Evolutionary conservation across 1,284 basidiomycete species (phyloP), one percentile per base, ranked within the genome.

Genomic region (Wolfiporia cocos): DNA sequence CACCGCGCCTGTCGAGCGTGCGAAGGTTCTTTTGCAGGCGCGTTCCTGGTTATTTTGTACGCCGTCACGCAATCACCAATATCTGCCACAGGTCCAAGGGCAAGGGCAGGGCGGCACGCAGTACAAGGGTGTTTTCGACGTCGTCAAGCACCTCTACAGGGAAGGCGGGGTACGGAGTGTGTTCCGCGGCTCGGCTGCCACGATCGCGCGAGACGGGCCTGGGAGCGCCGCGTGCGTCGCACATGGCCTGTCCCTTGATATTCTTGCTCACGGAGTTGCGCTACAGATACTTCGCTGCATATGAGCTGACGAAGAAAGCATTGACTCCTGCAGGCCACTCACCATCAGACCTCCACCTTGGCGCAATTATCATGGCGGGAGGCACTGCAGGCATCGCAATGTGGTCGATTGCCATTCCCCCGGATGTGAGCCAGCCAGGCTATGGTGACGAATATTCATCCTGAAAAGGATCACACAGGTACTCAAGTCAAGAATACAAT

Each of bases 341-440:
- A 10, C 73, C 89, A 3, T 76, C 82, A 26, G 82, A 96, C 43
- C 74, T 99, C 48, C 91, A 94, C 58, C 73, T 99, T 29, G 73
- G 86, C 34, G 87, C 90, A 22, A 81, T 99, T 57, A 86, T 98
- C 56, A 58, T 94, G 41, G 92, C 96, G 34, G 96, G 96, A 57
- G 95, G 94, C 49, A 83, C 81, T 41, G 96, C 96, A 6, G 96
- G 96, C 58, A 82, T 99, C 26, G 92, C 93, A 34, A 99, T 99
- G 96, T 97, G 94, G 94, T 74, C 88, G 24, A 73, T 96, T 52
- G 93, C 89, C 23, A 95, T 97, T 53, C 93, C 93, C 40, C 92
- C 93, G 36, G 93, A 97, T 67, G 92, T 92, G 56, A 50, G 87
- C 69, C 3, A 10, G n/a, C n/a, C n/a, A n/a, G n/a, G n/a, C n/a